These are phyloP conservation scores for Starmerella geochares DNA, from an alignment of 805 yeast species.

Conservation along the genomic window DNA sequence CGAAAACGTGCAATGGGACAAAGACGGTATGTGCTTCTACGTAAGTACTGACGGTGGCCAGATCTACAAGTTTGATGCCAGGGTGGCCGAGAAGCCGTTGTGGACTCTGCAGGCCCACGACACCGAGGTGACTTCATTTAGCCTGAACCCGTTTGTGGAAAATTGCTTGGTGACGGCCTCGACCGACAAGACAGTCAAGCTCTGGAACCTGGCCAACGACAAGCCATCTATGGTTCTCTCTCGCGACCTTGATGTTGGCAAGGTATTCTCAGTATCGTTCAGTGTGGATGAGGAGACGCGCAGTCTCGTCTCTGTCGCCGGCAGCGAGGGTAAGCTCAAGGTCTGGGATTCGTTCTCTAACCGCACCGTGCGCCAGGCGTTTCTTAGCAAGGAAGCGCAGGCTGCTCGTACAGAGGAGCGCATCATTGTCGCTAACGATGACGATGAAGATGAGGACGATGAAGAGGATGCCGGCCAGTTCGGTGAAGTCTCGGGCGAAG, in stretches of 20 bases:
- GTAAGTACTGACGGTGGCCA: constrained; percentile 90
- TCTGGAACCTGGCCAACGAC: constrained; percentile 65
- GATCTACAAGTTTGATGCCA: constrained; percentile 78
- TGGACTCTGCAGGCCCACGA: constrained; percentile 98
- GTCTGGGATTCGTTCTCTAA: constrained; percentile 89
- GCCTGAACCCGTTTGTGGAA: constrained; percentile 53
- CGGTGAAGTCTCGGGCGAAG: constrained; percentile 1
- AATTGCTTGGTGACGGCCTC: constrained; percentile 80
- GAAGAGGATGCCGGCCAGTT: constrained; percentile 13
- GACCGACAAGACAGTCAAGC: constrained; percentile 71
- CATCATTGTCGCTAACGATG: constrained; percentile 16
- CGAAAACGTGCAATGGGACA: constrained; percentile 68
- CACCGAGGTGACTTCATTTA: constrained; percentile 77
- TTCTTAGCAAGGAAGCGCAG: constrained; percentile 35
- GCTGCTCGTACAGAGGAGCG: constrained; percentile 14
- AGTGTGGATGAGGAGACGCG: constrained; percentile 80
- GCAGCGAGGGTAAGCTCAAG: constrained; percentile 72
- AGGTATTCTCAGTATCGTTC: constrained; percentile 70
- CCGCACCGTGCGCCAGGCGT: constrained; percentile 59
- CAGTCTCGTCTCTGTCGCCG: constrained; percentile 79
- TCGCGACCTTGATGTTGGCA: constrained; percentile 90
- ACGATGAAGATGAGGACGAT: constrained; percentile 20
- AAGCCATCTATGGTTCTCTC: constrained; percentile 79
- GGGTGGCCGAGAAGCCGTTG: constrained; percentile 52
- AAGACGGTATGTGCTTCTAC: constrained; percentile 46